Conservation (phyloP, 352 stramenopile genomes). For the Pilasporangium apinafurcum region DNA sequence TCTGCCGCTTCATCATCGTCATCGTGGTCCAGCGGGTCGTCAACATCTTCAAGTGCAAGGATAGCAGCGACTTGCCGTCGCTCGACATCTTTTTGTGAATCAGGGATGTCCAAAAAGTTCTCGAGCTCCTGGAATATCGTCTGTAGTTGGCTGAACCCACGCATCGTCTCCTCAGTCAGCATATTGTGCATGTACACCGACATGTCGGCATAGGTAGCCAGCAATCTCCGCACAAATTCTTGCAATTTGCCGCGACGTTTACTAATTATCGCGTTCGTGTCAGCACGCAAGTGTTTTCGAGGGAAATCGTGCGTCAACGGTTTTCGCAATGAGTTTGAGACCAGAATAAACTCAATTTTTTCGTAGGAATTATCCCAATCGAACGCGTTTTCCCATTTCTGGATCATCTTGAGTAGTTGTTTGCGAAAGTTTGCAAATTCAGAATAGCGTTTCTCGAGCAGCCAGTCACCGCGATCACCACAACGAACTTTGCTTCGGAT, state of each 20-base stretch:
- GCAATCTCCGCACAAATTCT: conserved; percentile 42
- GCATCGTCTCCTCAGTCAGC: conserved; percentile 10
- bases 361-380: conserved; percentile 17
- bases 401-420: conserved; percentile 33
- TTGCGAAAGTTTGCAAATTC: conserved; percentile 57
- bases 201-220: conserved; percentile 52
- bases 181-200: conserved; percentile 43
- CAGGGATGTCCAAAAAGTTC: conserved; percentile 42
- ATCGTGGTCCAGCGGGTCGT: conserved; percentile 1
- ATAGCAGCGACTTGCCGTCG: conserved; percentile 36
- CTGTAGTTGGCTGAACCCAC: conserved; percentile 6
- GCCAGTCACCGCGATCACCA: conserved; percentile 28
- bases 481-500: conserved; percentile 30
- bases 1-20: conserved; percentile 9
- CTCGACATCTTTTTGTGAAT: conserved; percentile 45
- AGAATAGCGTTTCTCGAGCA: conserved; percentile 54
- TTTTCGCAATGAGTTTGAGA: conserved; percentile 31
- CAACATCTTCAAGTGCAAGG: conserved; percentile 46
- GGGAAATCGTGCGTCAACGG: conserved; percentile 41
- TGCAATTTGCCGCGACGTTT: conserved; percentile 41
- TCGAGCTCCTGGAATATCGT: conserved; percentile 29
- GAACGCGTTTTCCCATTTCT: conserved; percentile 32
- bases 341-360: conserved; percentile 40
- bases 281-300: conserved; percentile 50
- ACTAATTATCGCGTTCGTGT: conserved; percentile 45